Percentiles rank a stretch among this genome's conserved stretches.
Conservation (phyloP, 495 filamentous ascomycete species). For the Aspergillus ostianus region DNA sequence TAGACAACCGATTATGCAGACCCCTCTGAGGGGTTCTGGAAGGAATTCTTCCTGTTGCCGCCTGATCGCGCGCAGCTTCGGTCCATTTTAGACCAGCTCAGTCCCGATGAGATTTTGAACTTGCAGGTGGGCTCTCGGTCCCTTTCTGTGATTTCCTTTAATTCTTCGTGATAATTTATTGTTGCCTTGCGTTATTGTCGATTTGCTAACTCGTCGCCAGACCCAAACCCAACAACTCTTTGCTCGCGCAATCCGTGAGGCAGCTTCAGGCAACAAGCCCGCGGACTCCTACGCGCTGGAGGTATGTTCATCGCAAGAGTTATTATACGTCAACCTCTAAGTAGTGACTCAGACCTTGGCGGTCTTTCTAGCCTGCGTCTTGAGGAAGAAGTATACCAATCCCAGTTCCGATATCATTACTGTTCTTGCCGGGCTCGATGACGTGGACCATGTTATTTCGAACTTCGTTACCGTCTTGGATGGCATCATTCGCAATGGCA, state of each 20-base stretch:
- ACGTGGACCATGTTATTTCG: conserved; percentile 80
- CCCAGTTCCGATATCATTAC: conserved; percentile 93
- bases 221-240: conserved; percentile 78
- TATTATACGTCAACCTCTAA: conserved; percentile 36
- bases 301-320: conserved; percentile 51
- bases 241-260: conserved; percentile 62
- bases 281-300: conserved; percentile 82
- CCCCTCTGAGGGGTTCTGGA: conserved; percentile 89
- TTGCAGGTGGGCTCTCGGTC: conserved; percentile 53
- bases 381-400: conserved; percentile 92
- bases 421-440: conserved; percentile 80
- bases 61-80: conserved; percentile 69
- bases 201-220: conserved; percentile 36
- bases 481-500: conserved; percentile 73
- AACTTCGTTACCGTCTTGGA: conserved; percentile 87
- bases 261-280: conserved; percentile 60
- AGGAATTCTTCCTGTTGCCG: conserved; percentile 85
- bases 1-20: conserved; percentile 56
- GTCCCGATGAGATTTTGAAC: conserved; percentile 71
- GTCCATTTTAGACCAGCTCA: conserved; percentile 62
- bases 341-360: conserved; percentile 70
- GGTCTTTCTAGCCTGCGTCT: conserved; percentile 74
- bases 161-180: too few relatives aligned
- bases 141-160: neutral
- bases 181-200: too few relatives aligned